Evolutionary conservation across 2,329 filamentous ascomycete genomes (phyloP), one percentile per base, ranked within the genome.

Genomic region (Lachnellula occidentalis): DNA sequence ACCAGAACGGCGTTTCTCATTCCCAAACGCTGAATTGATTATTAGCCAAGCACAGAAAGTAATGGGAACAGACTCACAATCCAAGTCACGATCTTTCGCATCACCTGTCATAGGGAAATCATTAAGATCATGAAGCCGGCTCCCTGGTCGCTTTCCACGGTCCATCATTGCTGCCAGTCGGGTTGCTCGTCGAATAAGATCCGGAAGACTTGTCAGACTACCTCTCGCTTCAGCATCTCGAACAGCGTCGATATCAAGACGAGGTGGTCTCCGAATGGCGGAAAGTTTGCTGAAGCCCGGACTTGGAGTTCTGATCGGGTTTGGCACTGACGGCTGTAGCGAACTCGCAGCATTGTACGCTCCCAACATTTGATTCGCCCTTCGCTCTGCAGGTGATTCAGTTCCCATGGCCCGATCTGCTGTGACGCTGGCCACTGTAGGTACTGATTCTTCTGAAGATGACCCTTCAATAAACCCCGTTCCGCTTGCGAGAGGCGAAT

Each of bases 201-300:
- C 94, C 0, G 92, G 88, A 56, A 99, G 75, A 71, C 92, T 96
- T 1, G 94, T 97, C 59, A 96, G 77, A 68, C 92, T 96, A 4
- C 90, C 92, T 66, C 94, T 83, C 1, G 87, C 82, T 70, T 96
- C 90, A 15, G 89, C 88, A 50, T 87, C 84, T 60, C 84, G 81
- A 3, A 95, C 88, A 4, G 88, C 88, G 66, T 92, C 86, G 22
- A 96, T 86, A 66, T 96, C 85, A 4, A 96, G 74, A 36, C 81
- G 82, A 3, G 90, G 88, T 34, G 92, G 92, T 48, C 80, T 73
- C 61, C 78, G 74, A 53, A 85, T 75, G 12, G 78, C 79, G 11
- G 82, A 83, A 22, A 82, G 61, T 17, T 74, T 73, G 59, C 73
- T 78, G 60, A 64, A 66, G 24, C 55, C 54, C 27, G 60, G 59